phyloP scores from a whole-genome alignment of 1,284 basidiomycete genomes.

The Rhodotorula sp. region DNA sequence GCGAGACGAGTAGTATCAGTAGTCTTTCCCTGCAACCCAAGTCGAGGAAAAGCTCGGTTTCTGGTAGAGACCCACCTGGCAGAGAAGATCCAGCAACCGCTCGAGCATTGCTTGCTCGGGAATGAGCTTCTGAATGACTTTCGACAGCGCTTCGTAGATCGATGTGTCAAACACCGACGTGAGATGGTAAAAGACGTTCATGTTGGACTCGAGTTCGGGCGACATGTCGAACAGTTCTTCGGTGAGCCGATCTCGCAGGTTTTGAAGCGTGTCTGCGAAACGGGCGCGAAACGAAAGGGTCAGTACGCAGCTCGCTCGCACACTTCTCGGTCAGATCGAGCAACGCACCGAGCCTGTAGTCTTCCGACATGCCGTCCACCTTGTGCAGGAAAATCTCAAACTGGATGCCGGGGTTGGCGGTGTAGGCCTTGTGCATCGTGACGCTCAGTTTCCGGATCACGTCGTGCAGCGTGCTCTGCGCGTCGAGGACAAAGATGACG shows the following conservation, averaged over 20 bases:
- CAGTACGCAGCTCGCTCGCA: neutral
- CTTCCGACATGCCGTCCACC: constrained; percentile 85
- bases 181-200: constrained; percentile 63
- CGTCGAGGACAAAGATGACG: constrained; percentile 93
- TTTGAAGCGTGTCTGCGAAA: constrained; percentile 72
- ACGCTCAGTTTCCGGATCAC: constrained; percentile 42
- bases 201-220: constrained; percentile 36
- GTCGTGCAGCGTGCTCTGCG: constrained; percentile 63
- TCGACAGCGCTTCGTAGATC: constrained; percentile 81
- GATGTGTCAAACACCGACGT: constrained; percentile 88
- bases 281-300: neutral
- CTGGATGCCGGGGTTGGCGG: constrained; percentile 72
- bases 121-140: constrained; percentile 67
- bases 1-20: neutral
- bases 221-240: constrained; percentile 75
- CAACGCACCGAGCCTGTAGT: constrained; percentile 78
- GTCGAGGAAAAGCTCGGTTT: neutral
- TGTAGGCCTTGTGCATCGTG: constrained; percentile 53
- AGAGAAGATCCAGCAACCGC: constrained; percentile 75
- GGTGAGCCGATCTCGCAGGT: constrained; percentile 78
- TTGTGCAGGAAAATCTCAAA: constrained; percentile 97
- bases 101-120: constrained; percentile 65
- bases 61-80: constrained; percentile 57
- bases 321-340: too few species aligned
- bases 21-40: neutral